Evolutionary conservation across 2,329 filamentous ascomycete genomes (phyloP).

Genomic region (Cylindrodendrum hubeiense): DNA sequence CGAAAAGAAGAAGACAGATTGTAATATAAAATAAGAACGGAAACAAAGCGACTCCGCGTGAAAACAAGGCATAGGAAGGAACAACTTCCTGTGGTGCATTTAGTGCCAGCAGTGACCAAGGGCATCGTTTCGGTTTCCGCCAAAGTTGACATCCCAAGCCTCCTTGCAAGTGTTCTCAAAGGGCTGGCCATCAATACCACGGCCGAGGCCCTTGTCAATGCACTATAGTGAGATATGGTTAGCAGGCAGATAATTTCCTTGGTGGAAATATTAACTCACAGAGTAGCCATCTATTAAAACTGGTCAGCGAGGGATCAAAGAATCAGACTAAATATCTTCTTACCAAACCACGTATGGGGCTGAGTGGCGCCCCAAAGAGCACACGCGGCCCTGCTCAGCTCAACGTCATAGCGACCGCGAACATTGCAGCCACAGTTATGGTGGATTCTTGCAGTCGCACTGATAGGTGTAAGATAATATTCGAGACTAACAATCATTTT

Average conservation of each 20-base stretch:
- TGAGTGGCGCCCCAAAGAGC: conserved; percentile 26
- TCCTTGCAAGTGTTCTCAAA: conserved; percentile 29
- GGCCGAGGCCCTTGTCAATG: conserved; percentile 23
- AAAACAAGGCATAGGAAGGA: neutral
- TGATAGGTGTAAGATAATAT: neutral
- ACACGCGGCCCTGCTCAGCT: conserved; percentile 19
- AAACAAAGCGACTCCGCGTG: neutral
- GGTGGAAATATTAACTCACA: conserved; percentile 3
- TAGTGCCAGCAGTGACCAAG: conserved; percentile 34
- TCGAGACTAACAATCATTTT: neutral
- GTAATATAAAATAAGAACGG: neutral
- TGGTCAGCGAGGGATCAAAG: neutral
- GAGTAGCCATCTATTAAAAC: conserved; percentile 24
- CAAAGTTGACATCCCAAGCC: conserved; percentile 27
- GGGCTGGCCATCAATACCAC: conserved; percentile 28
- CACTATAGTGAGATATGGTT: conserved; percentile 8
- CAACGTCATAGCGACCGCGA: conserved; percentile 16
- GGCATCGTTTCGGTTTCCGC: conserved; percentile 19
- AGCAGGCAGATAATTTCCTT: neutral
- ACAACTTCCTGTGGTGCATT: neutral
- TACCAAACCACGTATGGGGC: conserved; percentile 18
- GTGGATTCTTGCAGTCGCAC: conserved; percentile 12
- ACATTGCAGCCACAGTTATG: conserved; percentile 33
- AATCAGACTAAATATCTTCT: neutral
- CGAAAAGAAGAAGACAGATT: neutral